Percentiles rank a stretch among this genome's conserved stretches.
Evolutionary conservation across 306 rosid genomes (phyloP).

Genomic region (Prinsepia uniflora): DNA sequence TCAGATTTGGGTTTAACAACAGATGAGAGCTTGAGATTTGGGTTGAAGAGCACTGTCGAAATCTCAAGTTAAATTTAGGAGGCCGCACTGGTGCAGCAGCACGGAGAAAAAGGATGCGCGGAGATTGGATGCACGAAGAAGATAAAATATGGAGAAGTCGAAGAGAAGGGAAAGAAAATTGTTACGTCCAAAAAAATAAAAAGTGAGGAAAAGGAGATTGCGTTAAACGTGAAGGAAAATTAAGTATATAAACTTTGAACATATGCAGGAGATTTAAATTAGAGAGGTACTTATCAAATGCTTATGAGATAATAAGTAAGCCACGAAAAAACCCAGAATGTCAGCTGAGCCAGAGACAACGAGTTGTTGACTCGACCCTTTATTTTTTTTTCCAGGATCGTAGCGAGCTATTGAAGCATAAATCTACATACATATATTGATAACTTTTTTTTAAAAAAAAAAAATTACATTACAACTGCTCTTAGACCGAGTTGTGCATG

Average conservation of each 20-base stretch:
- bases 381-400: background rate
- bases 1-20: too few species aligned
- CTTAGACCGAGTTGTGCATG: constrained; percentile 7
- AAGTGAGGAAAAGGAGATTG: too few species aligned
- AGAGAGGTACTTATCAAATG: background rate
- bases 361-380: constrained; percentile 54
- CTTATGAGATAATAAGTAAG: background rate
- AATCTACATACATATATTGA: constrained; percentile 17
- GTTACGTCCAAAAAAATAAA: too few species aligned
- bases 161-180: too few species aligned
- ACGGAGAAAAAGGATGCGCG: too few species aligned
- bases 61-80: too few species aligned
- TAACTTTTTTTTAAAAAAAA: constrained; percentile 24
- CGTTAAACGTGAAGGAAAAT: too few species aligned
- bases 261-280: background rate
- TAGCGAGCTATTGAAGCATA: constrained; percentile 19
- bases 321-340: constrained; percentile 1
- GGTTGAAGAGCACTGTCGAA: too few species aligned
- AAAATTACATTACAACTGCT: constrained; percentile 20
- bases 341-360: constrained; percentile 47
- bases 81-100: too few species aligned
- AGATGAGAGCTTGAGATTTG: too few species aligned
- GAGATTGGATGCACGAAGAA: too few species aligned
- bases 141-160: too few species aligned
- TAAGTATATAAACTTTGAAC: background rate